Percentiles rank a stretch among this genome's conserved stretches.
Evolutionary conservation across 2,329 filamentous ascomycete genomes (phyloP).

Genomic region (Alternaria panax): DNA sequence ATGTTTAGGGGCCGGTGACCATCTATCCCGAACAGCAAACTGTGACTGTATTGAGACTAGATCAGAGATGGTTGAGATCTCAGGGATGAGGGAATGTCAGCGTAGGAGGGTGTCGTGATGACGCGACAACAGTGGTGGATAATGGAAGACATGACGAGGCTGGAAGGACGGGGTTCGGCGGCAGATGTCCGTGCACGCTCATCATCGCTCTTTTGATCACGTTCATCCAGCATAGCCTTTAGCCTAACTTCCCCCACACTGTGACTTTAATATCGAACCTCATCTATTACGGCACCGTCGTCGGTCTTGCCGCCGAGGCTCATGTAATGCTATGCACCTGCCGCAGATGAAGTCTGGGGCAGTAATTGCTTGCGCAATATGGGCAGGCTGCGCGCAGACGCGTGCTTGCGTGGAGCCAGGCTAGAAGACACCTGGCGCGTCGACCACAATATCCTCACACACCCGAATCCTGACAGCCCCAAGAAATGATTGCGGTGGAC

Average conservation of each 20-base stretch:
- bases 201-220: constrained; percentile 34
- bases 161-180: constrained; percentile 26
- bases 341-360: constrained; percentile 32
- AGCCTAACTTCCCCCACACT: constrained; percentile 41
- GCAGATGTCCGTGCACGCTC: constrained; percentile 27
- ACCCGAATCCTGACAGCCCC: constrained; percentile 2
- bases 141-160: constrained; percentile 30
- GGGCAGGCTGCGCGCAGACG: constrained; percentile 22
- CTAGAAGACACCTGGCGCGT: constrained; percentile 28
- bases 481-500: background rate
- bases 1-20: constrained; percentile 17
- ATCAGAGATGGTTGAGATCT: constrained; percentile 18
- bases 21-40: constrained; percentile 40
- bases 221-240: constrained; percentile 31
- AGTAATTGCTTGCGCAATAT: constrained; percentile 34
- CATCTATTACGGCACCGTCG: constrained; percentile 34
- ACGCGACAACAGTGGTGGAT: constrained; percentile 30
- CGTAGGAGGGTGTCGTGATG: constrained; percentile 18
- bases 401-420: constrained; percentile 33
- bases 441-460: constrained; percentile 32
- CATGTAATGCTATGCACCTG: constrained; percentile 24
- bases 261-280: constrained; percentile 38
- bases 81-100: constrained; percentile 21
- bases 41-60: constrained; percentile 19
- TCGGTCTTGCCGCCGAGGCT: constrained; percentile 24